A percentile compares a stretch with the other conserved stretches of the same genome.
Evolutionary conservation across 148 eudicot species (phyloP).

Genomic region (Vaccinium corymbosum): DNA sequence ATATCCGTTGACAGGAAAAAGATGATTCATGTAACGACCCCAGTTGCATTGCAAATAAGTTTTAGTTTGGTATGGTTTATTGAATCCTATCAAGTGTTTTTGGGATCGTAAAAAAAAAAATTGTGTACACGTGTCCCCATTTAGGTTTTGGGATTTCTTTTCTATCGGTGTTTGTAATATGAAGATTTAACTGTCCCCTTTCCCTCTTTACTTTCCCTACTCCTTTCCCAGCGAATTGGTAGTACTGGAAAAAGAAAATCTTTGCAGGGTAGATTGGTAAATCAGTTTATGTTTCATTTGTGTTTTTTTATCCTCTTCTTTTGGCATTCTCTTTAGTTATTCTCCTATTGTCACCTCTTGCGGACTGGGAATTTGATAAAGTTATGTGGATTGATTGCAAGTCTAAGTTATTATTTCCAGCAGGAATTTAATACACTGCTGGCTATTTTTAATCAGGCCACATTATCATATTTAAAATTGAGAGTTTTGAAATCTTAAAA

Average conservation of each 20-base stretch:
- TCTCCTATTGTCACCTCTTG: not conserved
- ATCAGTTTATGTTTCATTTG: not conserved
- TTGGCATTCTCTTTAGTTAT: not conserved
- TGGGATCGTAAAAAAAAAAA: not conserved
- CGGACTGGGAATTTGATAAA: not conserved
- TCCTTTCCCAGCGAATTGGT: not conserved
- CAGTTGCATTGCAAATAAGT: not conserved
- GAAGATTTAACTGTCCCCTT: not conserved
- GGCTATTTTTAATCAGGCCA: not conserved
- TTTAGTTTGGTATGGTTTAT: not conserved
- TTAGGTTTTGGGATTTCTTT: not conserved
- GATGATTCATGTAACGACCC: not conserved
- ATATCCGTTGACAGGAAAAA: not conserved
- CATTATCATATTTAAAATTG: not conserved
- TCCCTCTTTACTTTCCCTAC: not conserved
- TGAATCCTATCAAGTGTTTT: not conserved
- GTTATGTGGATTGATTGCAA: not conserved
- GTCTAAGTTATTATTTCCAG: not conserved
- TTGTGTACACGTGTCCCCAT: not conserved
- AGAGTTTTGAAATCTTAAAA: not conserved
- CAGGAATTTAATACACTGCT: not conserved
- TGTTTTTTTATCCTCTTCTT: not conserved
- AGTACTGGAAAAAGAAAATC: not conserved
- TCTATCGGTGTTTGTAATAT: not conserved
- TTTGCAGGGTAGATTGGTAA: conserved; percentile 4